phyloP scores from a whole-genome alignment of 306 rosid species.

The Quercus ilex region DNA sequence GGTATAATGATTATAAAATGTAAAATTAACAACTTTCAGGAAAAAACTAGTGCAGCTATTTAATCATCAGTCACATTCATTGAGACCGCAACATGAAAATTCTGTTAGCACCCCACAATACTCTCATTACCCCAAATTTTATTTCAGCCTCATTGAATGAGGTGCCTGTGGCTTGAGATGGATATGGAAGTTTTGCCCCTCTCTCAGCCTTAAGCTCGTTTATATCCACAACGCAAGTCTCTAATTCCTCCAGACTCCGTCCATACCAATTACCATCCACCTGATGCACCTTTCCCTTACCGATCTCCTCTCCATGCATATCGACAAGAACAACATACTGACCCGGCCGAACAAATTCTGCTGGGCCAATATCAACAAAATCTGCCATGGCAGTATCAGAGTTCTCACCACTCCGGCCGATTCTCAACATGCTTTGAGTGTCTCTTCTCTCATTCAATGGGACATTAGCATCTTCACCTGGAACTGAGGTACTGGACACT shows the following conservation, averaged over 20 bases:
- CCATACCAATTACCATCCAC: conserved; percentile 68
- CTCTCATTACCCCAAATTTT: conserved; percentile 70
- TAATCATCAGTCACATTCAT: conserved; percentile 21
- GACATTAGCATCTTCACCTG: conserved; percentile 34
- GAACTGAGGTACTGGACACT: conserved; percentile 44
- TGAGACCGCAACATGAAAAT: conserved; percentile 32
- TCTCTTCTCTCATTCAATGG: conserved; percentile 41
- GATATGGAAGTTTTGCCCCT: conserved; percentile 52
- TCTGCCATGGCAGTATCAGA: conserved; percentile 36
- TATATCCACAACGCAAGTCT: conserved; percentile 59
- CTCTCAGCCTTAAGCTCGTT: conserved; percentile 59
- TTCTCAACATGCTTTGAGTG: conserved; percentile 32
- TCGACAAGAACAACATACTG: conserved; percentile 46
- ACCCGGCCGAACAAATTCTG: conserved; percentile 54
- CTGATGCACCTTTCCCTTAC: conserved; percentile 61
- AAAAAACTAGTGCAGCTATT: not conserved
- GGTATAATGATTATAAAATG: not conserved
- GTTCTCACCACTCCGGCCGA: conserved; percentile 18
- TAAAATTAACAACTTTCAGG: not conserved
- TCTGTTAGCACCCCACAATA: conserved; percentile 71
- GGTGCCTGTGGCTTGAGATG: conserved; percentile 55
- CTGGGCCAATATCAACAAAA: conserved; percentile 24
- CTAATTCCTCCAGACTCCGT: conserved; percentile 51
- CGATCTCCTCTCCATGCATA: conserved; percentile 53
- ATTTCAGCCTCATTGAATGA: conserved; percentile 71